These are phyloP conservation scores for Ceratobasidium sp. DNA, from an alignment of 1,284 basidiomycete species.

Conservation along the genomic window DNA sequence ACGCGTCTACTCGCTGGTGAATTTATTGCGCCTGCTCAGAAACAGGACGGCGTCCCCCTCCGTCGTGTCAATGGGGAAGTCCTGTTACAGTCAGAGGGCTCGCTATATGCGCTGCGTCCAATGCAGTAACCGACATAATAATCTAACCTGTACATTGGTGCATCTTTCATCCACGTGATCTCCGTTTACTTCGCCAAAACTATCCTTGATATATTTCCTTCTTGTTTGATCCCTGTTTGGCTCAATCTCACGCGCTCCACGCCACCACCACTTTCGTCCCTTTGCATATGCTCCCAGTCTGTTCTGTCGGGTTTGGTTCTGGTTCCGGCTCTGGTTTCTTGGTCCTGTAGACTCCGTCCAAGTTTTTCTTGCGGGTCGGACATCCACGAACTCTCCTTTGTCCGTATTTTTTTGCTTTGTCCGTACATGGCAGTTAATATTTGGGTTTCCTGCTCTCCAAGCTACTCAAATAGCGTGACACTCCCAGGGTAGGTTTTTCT, in stretches of 20 bases:
- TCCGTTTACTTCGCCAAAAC: neutral
- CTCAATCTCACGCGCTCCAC: slow-evolving; percentile 2
- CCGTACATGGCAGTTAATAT: slow-evolving; percentile 34
- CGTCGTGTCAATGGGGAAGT: slow-evolving; percentile 27
- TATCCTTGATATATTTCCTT: slow-evolving; percentile 5
- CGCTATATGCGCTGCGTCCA: slow-evolving; percentile 35
- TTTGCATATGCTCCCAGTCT: neutral
- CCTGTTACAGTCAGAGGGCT: slow-evolving; percentile 29
- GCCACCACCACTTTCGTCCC: neutral
- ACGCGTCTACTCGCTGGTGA: slow-evolving; percentile 19
- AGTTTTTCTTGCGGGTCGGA: slow-evolving; percentile 6
- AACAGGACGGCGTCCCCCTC: slow-evolving; percentile 25
- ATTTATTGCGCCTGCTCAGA: slow-evolving; percentile 36
- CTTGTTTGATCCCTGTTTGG: neutral
- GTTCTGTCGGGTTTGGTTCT: neutral
- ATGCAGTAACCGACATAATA: slow-evolving; percentile 4
- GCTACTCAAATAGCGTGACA: slow-evolving; percentile 2
- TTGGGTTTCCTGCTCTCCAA: slow-evolving; percentile 15
- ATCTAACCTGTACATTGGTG: neutral
- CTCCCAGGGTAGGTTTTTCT: no score
- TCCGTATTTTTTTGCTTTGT: slow-evolving; percentile 17
- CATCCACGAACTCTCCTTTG: slow-evolving; percentile 33
- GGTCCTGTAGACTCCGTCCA: neutral
- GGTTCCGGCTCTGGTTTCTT: neutral
- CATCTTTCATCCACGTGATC: neutral